Evolutionary conservation across 176 grass and related monocot genomes (phyloP), one percentile per base, ranked within the genome.

Genomic region (Raddia distichophylla): DNA sequence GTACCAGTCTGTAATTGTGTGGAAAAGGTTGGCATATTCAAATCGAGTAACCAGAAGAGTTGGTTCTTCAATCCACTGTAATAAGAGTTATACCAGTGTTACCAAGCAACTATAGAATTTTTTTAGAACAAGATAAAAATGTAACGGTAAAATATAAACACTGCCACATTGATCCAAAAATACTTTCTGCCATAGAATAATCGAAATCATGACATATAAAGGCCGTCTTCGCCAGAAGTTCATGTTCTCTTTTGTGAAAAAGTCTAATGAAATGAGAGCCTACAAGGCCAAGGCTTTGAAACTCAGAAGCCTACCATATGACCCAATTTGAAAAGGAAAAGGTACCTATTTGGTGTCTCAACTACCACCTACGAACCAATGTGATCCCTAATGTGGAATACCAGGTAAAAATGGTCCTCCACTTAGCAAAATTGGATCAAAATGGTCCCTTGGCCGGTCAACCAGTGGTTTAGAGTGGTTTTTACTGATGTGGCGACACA

Each of bases 1-100:
- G 76, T 99, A 95, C 96, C 96, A 99, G 80, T 99, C 96, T 13
- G 93, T 99, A 73, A 95, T 92, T 83, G 96, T 99, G 82, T 99
- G 96, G 80, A 95, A 99, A 91, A 99, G 85, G 77, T 95, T 99
- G 50, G 96, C 93, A 82, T 99, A 99, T 68, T 99, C 96, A 83
- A 99, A 99, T 48, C 96, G 86, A 67, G 96, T 99, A 73, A 99
- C 91, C 70, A 95, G 50, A 78, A 99, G 74, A 67, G 96, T 95
- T 9, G 96, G 93, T 62, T 95, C 93, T 72, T 93, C 96, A 87
- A 99, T 51, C 93, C 93, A 94, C 95, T 95, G 93, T 76, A 91
- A 70, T 43, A 85, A 76, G 56, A 52, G 32, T 53, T 60, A 85
- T 71, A 69, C 75, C 44, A 70, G 14, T 71, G 37, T 82, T 67